A percentile compares a stretch with the other conserved stretches of the same genome.
phyloP scores from a whole-genome alignment of 225 moss, liverwort and hornwort species.

The Climacium dendroides region DNA sequence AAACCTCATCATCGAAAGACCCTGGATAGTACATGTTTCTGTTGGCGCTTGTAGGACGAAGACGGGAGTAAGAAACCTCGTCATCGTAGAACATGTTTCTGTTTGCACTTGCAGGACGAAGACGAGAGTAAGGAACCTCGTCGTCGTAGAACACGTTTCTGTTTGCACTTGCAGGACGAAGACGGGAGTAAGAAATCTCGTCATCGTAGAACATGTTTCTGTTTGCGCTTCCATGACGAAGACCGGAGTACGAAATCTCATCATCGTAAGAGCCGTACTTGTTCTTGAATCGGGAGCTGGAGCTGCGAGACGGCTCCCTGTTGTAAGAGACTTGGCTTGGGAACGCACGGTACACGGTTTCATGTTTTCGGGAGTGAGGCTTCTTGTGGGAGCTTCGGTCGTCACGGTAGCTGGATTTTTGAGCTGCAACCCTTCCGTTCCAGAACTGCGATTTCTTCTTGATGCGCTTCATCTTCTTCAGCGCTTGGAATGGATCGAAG shows the following conservation, averaged over 20 bases:
- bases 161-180: not conserved
- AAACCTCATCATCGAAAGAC: not conserved
- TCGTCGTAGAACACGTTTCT: not conserved
- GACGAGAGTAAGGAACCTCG: not conserved
- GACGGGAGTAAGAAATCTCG: not conserved
- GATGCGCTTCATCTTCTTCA: constrained; percentile 45
- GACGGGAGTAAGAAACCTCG: not conserved
- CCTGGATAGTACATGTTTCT: not conserved
- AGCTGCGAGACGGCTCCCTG: not conserved
- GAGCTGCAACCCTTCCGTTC: not conserved
- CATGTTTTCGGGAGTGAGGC: not conserved
- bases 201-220: not conserved
- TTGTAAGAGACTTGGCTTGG: constrained; percentile 10
- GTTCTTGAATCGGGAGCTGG: not conserved
- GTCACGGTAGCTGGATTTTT: not conserved
- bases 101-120: not conserved
- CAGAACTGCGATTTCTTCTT: constrained; percentile 42
- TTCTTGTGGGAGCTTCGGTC: not conserved
- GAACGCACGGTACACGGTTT: constrained; percentile 7
- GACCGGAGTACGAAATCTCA: not conserved
- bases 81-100: not conserved
- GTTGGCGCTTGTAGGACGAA: not conserved
- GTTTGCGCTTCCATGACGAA: not conserved
- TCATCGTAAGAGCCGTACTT: not conserved
- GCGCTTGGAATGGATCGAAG: constrained; percentile 21